phyloP scores from a whole-genome alignment of 345 rosid genomes.

The Erodium maritimum region DNA sequence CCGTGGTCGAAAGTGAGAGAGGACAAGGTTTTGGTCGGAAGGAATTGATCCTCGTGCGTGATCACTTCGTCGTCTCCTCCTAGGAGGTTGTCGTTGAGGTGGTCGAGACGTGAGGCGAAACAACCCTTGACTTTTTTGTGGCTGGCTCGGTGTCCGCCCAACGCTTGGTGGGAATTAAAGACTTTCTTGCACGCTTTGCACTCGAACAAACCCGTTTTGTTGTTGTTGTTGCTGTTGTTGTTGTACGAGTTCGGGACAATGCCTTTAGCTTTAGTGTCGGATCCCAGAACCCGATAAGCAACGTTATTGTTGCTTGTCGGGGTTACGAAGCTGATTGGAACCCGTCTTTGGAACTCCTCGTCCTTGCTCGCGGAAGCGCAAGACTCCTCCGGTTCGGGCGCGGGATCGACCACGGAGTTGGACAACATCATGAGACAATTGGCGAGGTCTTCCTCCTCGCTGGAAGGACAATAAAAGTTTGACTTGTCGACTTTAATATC shows the following conservation, averaged over 20 bases:
- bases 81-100: constrained; percentile 18
- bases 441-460: constrained; percentile 94
- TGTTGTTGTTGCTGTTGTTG: constrained; percentile 13
- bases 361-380: constrained; percentile 62
- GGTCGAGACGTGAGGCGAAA: constrained; percentile 62
- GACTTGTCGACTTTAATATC: no score
- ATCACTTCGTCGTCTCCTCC: constrained; percentile 28
- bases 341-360: constrained; percentile 15
- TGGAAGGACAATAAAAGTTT: constrained; percentile 36
- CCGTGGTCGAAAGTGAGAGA: constrained; percentile 28
- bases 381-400: constrained; percentile 51
- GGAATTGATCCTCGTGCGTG: constrained; percentile 36
- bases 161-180: constrained; percentile 94
- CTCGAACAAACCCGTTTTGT: constrained; percentile 45
- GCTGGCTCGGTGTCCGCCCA: constrained; percentile 99
- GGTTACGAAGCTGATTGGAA: constrained; percentile 21
- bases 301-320: background rate
- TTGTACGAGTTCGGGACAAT: constrained; percentile 12
- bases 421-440: constrained; percentile 87
- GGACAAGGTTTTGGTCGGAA: constrained; percentile 22
- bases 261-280: constrained; percentile 28
- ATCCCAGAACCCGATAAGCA: background rate
- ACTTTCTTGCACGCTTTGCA: constrained; percentile 98
- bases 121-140: constrained; percentile 99
- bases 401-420: constrained; percentile 44